Conservation (phyloP, 306 rosid genomes). For the Malus sylvestris region DNA sequence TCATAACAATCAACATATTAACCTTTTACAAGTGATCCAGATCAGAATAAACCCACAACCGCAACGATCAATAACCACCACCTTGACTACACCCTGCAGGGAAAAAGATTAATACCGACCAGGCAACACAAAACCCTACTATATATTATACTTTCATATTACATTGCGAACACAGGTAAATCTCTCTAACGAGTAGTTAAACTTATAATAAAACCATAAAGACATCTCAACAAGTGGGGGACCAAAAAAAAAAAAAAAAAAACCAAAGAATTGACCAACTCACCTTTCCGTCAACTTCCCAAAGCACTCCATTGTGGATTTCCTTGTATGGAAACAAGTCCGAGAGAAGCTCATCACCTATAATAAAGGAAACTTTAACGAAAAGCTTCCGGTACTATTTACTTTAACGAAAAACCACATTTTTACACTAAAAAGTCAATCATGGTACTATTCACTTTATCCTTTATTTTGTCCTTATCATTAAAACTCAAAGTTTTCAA, state of each 20-base stretch:
- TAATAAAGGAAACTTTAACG: too few relatives aligned
- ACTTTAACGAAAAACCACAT: too few relatives aligned
- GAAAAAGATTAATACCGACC: neutral
- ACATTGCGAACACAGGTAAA: neutral
- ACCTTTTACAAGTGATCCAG: neutral
- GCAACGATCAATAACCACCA: neutral
- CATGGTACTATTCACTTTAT: too few relatives aligned
- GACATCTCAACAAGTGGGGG: neutral
- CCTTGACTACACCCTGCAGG: neutral
- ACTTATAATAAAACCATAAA: too few relatives aligned
- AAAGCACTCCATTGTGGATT: conserved; percentile 54
- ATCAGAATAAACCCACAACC: neutral
- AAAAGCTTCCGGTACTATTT: too few relatives aligned
- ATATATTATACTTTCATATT: neutral
- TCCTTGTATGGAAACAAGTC: conserved; percentile 68
- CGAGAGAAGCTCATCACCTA: conserved; percentile 90
- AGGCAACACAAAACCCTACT: neutral
- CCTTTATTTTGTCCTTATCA: too few relatives aligned
- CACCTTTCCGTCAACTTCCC: conserved; percentile 89
- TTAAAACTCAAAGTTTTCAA: too few relatives aligned
- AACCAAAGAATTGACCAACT: neutral
- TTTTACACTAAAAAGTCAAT: too few relatives aligned
- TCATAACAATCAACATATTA: neutral
- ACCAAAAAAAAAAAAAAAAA: neutral
- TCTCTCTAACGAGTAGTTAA: too few relatives aligned